Base-by-base conservation (phyloP, 208 protist genomes). In the Naegleria lovaniensis region DNA sequence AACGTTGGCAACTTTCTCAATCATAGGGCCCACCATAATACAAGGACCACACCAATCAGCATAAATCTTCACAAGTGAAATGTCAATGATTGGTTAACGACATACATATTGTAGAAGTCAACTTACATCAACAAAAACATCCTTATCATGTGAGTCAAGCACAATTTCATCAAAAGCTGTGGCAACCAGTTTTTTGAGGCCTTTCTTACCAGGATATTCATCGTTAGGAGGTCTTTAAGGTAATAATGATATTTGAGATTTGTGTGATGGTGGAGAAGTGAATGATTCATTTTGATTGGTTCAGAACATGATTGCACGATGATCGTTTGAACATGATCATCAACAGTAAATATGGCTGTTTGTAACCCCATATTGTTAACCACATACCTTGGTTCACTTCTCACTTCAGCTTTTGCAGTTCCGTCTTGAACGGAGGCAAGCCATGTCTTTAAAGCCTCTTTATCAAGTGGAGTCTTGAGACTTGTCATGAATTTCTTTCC, bases 11-110 rank as follows among this genome's bases (percentile, higher is more conserved):
- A 79, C 67, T 25, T 79, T 79, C n/a, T 25, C 67, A 36, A 79
- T 79, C 25, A 79, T 25, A 36, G 67, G 67, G 6, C 25, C 7
- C 9, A 79, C 25, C 67, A 79, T 79, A 36, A 13, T 25, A 33
- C 67, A 79, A 36, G 67, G 67, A 36, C 67, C 67, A 36, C 67
- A 79, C 67, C 67, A 79, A 79, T 79, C 67, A 79, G 67, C 67
- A 36, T 79, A 79, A 13, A 79, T 36, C 5, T 79, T 25, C 7
- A 79, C 67, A n/a, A n/a, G n/a, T n/a, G n/a, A n/a, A n/a, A n/a
- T n/a, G n/a, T n/a, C n/a, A n/a, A n/a, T n/a, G n/a, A n/a, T n/a
- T n/a, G n/a, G n/a, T n/a, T n/a, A n/a, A n/a, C n/a, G n/a, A n/a
- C n/a, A n/a, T n/a, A n/a, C n/a, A n/a, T n/a, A n/a, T n/a, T n/a